Base-by-base conservation (phyloP, 1,284 basidiomycete genomes). In the Schizophyllum commune region DNA sequence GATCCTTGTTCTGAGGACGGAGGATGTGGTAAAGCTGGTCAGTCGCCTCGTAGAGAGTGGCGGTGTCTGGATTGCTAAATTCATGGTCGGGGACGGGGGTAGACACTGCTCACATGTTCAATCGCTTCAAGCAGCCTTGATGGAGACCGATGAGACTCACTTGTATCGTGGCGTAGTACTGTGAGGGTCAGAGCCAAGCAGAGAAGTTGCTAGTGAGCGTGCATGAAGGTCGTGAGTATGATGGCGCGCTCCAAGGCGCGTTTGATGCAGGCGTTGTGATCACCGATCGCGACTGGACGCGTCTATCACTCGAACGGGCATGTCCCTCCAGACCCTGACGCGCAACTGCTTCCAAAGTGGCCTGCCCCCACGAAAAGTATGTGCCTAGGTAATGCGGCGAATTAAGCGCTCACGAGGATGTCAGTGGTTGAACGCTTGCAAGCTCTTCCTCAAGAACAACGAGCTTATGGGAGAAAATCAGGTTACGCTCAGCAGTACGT, bases 321-420 rank as follows among this genome's bases (percentile, higher is more conserved):
- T 47, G 39, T 86, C 87, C 53, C 69, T 90, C 53, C 78, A 77
- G 58, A 86, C 83, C 61, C 73, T 90, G 55, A 88, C 88, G 5
- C 77, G 84, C 61, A 89, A 89, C 69, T 82, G 84, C 34, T 90
- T 88, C 64, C 84, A 89, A 66, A 83, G 79, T 68, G 88, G 88
- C 7, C 72, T 89, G 20, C 74, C 83, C 57, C 75, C 86, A 27
- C 64, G 70, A 17, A 89, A 87, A 76, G 89, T 88, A 67, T n/a
- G n/a, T 68, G 73, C 69, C 54, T 17, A 4, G 19, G 27, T 17
- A 70, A 33, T 19, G 54, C 19, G 22, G 52, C 15, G 52, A 22
- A 34, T 58, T 58, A 56, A 9, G 17, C 58, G 52, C 51, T 68
- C 56, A 62, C 58, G 32, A 34, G 58, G 53, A 61, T 62, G 22